Base-by-base conservation (phyloP, 108 stramenopile genomes). In the Fistulifera pelliculosa region DNA sequence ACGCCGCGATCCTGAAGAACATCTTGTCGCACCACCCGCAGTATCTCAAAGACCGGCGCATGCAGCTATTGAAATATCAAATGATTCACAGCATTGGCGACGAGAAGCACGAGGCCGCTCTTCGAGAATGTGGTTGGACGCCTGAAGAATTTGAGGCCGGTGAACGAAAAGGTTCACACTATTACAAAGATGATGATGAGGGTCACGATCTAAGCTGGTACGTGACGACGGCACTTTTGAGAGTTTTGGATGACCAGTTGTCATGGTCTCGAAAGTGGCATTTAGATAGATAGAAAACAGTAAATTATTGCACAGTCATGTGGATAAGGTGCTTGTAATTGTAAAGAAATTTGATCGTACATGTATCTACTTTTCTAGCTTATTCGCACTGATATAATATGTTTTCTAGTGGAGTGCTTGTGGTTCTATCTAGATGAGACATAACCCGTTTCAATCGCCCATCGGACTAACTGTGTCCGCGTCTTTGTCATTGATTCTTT, bases 41-140 rank as follows among this genome's bases (percentile, higher is more conserved):
- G 10, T 66, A 76, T 22, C 31, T 81, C 27, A 62, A 73, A 15
- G 54, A 79, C 14, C 58, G 78, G 39, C 78, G 68, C 16, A 67
- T 79, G 21, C 70, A 71, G 26, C 52, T 92, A 47, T 54, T 52
- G 0, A 87, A 81, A 27, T 92, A 92, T 54, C 64, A 85, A 47
- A 56, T 60, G 24, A 92, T 92, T 62, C 90, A 92, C 63, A 79
- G 73, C 49, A 83, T 92, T 56, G 75, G 74, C 7, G 83, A 68
- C 15, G 75, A 70, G n/a, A 57, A 67, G 19, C 66, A 66, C 60
- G 48, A 59, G 15, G 38, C 48, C 2, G 70, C 75, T 26, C 51
- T 76, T 11, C 3, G 17, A 21, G 56, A 68, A 40, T 69, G 61
- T 47, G 86, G 86, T 11, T 92, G 85, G 90, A 83, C 83, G 1